Base-by-base conservation (phyloP, 805 yeast genomes). In the Lipomyces sp. region DNA sequence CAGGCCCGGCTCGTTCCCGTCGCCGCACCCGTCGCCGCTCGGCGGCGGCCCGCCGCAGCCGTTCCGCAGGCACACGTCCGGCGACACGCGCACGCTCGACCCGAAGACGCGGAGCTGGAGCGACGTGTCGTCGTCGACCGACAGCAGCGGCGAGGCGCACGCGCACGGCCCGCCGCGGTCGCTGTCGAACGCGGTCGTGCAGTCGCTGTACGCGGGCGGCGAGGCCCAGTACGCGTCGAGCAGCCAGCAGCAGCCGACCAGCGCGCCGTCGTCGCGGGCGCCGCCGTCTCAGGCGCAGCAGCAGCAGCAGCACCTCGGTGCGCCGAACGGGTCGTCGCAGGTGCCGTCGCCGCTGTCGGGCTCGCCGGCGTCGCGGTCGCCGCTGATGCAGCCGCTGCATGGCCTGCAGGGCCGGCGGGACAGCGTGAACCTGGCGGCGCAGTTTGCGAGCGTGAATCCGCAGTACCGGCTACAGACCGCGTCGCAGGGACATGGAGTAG, bases 1-100 rank as follows among this genome's bases (percentile, higher is more conserved):
- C 18, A 39, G 57, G 26, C 57, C 57, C 2, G 57, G 55, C 7
- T 53, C 57, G 21, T 53, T 45, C 35, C 57, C 57, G 11, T 33
- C 48, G 24, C 36, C 57, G 8, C 35, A 49, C n/a, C 42, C 35
- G 16, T 38, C 51, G 22, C 19, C 38, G n/a, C n/a, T n/a, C 2
- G n/a, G 49, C n/a, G 23, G 18, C 26, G 42, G 36, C 3, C 47
- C 37, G 21, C 47, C 22, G 14, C 45, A 41, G 10, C 26, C 37
- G 6, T 18, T 40, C 16, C 38, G 57, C n/a, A 43, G 57, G 23
- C 57, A 53, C 22, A 45, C 57, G 16, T 53, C 57, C 10, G 52
- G 49, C 32, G 50, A 50, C 33, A 40, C 42, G 6, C 42, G 48
- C 11, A 11, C 35, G 19, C n/a, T n/a, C n/a, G 46, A 34, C 10